Evolutionary conservation across 192 early-diverging fungal genomes (phyloP).

Genomic region (Geranomyces michiganensis): DNA sequence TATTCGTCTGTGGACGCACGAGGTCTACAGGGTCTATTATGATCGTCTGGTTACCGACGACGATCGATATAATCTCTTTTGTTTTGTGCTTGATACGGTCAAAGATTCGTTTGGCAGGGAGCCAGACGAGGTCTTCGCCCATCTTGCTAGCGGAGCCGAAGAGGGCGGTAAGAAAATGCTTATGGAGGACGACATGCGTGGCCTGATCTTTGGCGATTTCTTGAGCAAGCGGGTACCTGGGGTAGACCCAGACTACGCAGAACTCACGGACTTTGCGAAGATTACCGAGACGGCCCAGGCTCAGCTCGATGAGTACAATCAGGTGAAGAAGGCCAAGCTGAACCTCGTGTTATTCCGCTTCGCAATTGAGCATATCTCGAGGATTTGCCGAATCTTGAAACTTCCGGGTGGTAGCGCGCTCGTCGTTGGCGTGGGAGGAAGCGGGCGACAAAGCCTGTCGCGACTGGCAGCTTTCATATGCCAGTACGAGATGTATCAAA

Average conservation of each 20-base stretch:
- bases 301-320: constrained; percentile 60
- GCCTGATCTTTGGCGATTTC: constrained; percentile 61
- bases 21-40: constrained; percentile 61
- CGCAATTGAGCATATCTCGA: constrained; percentile 65
- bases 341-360: constrained; percentile 65
- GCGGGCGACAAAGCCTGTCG: constrained; percentile 61
- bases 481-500: constrained; percentile 63
- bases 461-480: constrained; percentile 58
- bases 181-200: constrained; percentile 64
- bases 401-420: constrained; percentile 65
- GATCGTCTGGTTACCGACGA: constrained; percentile 62
- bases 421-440: constrained; percentile 65
- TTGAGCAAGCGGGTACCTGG: constrained; percentile 35
- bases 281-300: constrained; percentile 51
- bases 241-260: constrained; percentile 52
- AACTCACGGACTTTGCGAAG: constrained; percentile 55
- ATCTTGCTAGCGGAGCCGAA: constrained; percentile 48
- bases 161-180: constrained; percentile 47
- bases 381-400: constrained; percentile 61
- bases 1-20: constrained; percentile 62
- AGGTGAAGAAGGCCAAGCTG: constrained; percentile 64
- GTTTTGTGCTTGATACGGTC: constrained; percentile 45
- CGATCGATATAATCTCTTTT: constrained; percentile 54
- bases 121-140: constrained; percentile 53
- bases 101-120: constrained; percentile 48